These are phyloP conservation scores for Fonsecaea erecta DNA, from an alignment of 2,329 filamentous ascomycete genomes.

Conservation along the genomic window DNA sequence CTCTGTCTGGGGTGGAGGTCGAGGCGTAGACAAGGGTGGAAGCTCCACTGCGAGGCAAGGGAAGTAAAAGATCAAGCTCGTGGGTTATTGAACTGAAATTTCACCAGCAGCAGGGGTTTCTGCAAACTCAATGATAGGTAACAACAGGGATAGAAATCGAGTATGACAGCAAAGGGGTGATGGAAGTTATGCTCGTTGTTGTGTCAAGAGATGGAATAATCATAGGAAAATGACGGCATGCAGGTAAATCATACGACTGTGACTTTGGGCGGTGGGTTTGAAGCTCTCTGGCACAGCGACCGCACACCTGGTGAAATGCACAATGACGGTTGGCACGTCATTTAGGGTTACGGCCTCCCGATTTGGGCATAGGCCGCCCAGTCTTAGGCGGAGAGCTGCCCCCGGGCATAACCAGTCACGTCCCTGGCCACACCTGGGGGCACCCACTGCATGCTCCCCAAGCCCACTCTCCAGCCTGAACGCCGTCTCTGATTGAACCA, in stretches of 20 bases:
- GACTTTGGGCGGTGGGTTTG: neutral
- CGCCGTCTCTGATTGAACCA: constrained; percentile 14
- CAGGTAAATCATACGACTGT: neutral
- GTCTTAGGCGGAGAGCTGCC: neutral
- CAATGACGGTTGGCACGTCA: constrained; percentile 20
- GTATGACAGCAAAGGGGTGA: neutral
- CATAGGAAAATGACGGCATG: neutral
- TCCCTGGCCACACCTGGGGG: neutral
- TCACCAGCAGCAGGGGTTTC: neutral
- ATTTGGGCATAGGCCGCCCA: constrained; percentile 5
- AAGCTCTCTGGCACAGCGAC: neutral
- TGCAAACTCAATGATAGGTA: neutral
- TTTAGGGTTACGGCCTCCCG: constrained; percentile 12
- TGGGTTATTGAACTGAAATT: constrained; percentile 16
- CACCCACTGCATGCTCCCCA: neutral
- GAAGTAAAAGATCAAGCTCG: constrained; percentile 15
- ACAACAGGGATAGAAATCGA: neutral
- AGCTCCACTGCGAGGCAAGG: constrained; percentile 15
- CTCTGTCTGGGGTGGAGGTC: constrained; percentile 23
- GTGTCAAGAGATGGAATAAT: neutral
- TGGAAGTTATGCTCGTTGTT: neutral
- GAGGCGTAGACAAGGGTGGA: constrained; percentile 7
- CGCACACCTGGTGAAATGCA: neutral
- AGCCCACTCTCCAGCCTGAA: neutral
- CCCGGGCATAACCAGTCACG: neutral